These are phyloP conservation scores for Copromyces sp. DNA, from an alignment of 495 filamentous ascomycete species.

Conservation along the genomic window DNA sequence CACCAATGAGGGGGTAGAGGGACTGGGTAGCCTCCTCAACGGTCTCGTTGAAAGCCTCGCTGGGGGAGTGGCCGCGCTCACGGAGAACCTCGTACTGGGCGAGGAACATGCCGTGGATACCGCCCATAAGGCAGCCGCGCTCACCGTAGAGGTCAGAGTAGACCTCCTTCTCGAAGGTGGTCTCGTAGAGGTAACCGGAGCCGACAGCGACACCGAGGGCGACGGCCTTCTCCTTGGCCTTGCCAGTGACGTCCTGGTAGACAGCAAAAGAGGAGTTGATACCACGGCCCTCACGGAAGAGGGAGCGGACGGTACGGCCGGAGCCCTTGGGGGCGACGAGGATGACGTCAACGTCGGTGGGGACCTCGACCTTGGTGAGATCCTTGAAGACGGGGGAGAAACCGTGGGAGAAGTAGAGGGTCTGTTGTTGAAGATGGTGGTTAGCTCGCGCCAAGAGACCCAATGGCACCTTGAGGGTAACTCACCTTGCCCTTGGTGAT, in stretches of 20 bases:
- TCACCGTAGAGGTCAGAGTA: constrained; percentile 99
- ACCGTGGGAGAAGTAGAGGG: constrained; percentile 99
- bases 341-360: constrained; percentile 93
- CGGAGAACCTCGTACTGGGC: constrained; percentile 99
- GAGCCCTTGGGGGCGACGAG: constrained; percentile 98
- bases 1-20: constrained; percentile 92
- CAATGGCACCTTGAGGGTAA: neutral
- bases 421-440: constrained; percentile 39
- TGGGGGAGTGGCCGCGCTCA: constrained; percentile 92
- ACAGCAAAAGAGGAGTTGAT: constrained; percentile 99
- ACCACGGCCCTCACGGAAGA: constrained; percentile 95
- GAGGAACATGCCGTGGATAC: constrained; percentile 99
- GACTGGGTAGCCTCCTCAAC: constrained; percentile 98
- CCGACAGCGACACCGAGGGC: constrained; percentile 95
- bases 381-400: constrained; percentile 99
- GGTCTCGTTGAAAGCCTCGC: constrained; percentile 99
- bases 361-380: constrained; percentile 96
- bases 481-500: constrained; percentile 92
- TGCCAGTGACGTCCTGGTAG: constrained; percentile 95
- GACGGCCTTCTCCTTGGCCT: constrained; percentile 96
- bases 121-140: constrained; percentile 99
- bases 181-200: constrained; percentile 98
- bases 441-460: neutral
- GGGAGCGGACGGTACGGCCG: constrained; percentile 92
- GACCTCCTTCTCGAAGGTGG: constrained; percentile 99